Evolutionary conservation across 2,329 filamentous ascomycete genomes (phyloP).

Genomic region (Fusarium oligoseptatum): DNA sequence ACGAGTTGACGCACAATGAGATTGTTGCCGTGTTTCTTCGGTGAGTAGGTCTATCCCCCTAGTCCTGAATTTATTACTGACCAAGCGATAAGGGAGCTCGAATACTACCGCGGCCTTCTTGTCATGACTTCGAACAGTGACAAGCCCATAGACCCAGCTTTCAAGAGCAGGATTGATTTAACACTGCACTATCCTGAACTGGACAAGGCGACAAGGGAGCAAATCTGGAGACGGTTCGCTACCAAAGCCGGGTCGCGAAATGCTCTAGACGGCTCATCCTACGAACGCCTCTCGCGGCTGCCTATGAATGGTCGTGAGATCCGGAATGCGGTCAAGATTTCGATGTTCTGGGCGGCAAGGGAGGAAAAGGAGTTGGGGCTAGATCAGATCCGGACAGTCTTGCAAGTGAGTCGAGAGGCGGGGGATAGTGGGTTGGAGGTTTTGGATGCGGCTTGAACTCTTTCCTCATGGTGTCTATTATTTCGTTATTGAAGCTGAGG

Average conservation of each 20-base stretch:
- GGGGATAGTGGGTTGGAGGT: not conserved
- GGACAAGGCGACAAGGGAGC: not conserved
- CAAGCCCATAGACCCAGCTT: not conserved
- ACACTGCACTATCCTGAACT: not conserved
- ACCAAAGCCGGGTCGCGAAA: not conserved
- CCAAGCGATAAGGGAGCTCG: not conserved
- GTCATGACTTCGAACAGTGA: not conserved
- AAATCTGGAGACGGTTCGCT: not conserved
- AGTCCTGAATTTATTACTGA: not conserved
- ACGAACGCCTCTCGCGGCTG: not conserved
- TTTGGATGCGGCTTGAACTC: not conserved
- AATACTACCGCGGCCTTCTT: not conserved
- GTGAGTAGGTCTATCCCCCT: not conserved
- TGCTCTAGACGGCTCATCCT: not conserved
- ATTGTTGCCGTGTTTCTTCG: not conserved
- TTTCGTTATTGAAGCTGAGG: no score
- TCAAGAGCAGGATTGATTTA: not conserved
- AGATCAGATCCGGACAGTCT: not conserved
- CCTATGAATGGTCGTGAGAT: not conserved
- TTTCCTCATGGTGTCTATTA: no score
- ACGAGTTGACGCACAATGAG: not conserved
- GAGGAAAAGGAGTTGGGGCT: not conserved
- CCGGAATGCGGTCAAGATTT: not conserved
- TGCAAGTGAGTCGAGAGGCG: not conserved
- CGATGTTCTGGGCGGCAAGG: not conserved